These are phyloP conservation scores for Solanum boliviense DNA, from an alignment of 257 asterid species.

Conservation along the genomic window DNA sequence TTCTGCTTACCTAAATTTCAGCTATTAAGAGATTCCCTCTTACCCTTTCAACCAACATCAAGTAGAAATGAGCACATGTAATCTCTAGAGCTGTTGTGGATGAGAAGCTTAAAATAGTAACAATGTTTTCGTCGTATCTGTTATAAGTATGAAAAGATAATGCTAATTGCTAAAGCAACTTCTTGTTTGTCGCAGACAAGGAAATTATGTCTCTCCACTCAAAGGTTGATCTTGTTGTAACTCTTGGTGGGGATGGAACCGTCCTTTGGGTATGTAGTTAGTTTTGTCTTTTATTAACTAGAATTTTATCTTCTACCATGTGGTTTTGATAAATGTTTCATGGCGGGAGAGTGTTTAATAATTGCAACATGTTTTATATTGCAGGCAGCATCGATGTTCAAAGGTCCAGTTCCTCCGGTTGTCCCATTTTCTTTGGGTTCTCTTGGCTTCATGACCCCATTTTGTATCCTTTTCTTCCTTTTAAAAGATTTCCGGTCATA, in stretches of 20 bases:
- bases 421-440: conserved; percentile 98
- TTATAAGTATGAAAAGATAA: background rate
- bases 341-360: background rate
- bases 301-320: background rate
- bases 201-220: conserved; percentile 68
- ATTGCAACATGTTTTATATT: background rate
- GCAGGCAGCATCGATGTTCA: conserved; percentile 99
- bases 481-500: background rate
- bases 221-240: conserved; percentile 83
- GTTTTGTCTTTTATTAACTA: background rate
- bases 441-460: conserved; percentile 98
- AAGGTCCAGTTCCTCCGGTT: conserved; percentile 97
- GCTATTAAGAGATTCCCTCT: too few relatives aligned
- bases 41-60: background rate
- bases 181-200: conserved; percentile 34
- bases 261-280: conserved; percentile 83
- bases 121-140: background rate
- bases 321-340: background rate
- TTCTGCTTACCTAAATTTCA: background rate
- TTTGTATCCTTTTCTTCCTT: conserved; percentile 56
- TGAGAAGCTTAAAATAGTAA: background rate
- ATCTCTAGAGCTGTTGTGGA: background rate
- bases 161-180: background rate
- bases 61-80: background rate
- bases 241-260: conserved; percentile 98